Conservation (phyloP, 768 basidiomycete genomes). For the Leccinum pellstonianum region DNA sequence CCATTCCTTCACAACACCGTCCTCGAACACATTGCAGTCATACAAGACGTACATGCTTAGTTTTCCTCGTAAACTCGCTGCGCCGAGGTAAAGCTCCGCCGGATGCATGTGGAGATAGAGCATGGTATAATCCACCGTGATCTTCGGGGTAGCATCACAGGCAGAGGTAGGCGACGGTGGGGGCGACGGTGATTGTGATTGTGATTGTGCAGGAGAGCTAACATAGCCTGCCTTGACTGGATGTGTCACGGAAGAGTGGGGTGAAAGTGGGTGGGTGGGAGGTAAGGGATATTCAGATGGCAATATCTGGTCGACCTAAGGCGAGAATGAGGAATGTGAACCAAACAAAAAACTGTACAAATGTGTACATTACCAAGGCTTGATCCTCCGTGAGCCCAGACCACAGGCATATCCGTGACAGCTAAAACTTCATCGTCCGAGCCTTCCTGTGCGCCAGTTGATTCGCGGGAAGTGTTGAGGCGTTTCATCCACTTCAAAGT, state of each 20-base stretch:
- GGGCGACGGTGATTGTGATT: background rate
- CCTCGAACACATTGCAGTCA: constrained; percentile 49
- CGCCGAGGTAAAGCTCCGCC: constrained; percentile 44
- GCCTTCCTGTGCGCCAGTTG: background rate
- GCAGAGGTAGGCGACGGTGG: background rate
- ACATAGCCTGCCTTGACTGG: constrained; percentile 13
- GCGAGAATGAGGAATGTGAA: background rate
- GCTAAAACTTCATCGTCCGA: constrained; percentile 20
- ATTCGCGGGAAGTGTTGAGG: background rate
- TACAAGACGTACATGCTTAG: constrained; percentile 37
- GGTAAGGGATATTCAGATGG: constrained; percentile 38
- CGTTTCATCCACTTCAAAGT: constrained; percentile 29
- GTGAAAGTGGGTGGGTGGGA: constrained; percentile 24
- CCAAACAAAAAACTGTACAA: background rate
- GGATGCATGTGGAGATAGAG: constrained; percentile 43
- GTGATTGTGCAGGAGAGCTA: background rate
- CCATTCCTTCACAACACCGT: constrained; percentile 44
- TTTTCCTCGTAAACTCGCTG: constrained; percentile 33
- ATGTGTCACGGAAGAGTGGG: constrained; percentile 17
- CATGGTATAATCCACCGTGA: constrained; percentile 9
- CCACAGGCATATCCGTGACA: constrained; percentile 3
- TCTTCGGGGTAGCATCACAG: constrained; percentile 3
- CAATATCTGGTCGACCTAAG: constrained; percentile 35
- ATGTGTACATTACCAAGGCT: constrained; percentile 32
- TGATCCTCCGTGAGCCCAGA: constrained; percentile 21